Conservation (phyloP, 2,329 filamentous ascomycete genomes). For the Onygena corvina region DNA sequence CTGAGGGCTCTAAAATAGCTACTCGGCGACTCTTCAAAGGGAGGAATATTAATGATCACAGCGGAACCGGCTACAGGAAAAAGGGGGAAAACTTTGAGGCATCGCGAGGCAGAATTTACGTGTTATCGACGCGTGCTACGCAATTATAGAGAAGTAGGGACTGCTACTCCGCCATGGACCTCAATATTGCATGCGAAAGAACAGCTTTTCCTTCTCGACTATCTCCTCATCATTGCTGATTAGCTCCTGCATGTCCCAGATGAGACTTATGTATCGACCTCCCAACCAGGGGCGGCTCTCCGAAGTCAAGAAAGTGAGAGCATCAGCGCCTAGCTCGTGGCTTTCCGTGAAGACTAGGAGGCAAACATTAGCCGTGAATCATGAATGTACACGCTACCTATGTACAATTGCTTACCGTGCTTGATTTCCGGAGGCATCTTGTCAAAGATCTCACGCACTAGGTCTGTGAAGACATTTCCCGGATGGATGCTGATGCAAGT, state of each 20-base stretch:
- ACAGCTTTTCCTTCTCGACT: slow-evolving; percentile 24
- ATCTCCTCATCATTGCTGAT: slow-evolving; percentile 16
- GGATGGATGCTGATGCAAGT: slow-evolving; percentile 34
- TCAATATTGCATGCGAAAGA: slow-evolving; percentile 20
- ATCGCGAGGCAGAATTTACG: too few species aligned
- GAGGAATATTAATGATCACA: too few species aligned
- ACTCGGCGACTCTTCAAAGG: too few species aligned
- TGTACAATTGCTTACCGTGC: neutral
- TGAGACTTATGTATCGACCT: slow-evolving; percentile 18
- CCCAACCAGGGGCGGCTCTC: slow-evolving; percentile 21
- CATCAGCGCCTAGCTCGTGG: slow-evolving; percentile 33
- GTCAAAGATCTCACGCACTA: slow-evolving; percentile 24
- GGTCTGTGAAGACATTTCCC: slow-evolving; percentile 31
- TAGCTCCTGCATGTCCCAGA: slow-evolving; percentile 20
- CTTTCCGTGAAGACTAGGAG: slow-evolving; percentile 24
- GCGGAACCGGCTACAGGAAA: too few species aligned
- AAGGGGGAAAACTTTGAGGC: too few species aligned
- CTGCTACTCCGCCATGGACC: neutral
- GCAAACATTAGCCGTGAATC: neutral
- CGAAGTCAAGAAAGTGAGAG: slow-evolving; percentile 26
- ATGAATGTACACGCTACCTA: neutral
- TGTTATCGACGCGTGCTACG: too few species aligned
- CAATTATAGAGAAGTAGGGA: too few species aligned
- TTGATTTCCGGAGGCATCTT: slow-evolving; percentile 9
- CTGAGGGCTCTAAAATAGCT: too few species aligned